Conservation (phyloP, 2,329 filamentous ascomycete genomes). For the Aureobasidium leucospermi region DNA sequence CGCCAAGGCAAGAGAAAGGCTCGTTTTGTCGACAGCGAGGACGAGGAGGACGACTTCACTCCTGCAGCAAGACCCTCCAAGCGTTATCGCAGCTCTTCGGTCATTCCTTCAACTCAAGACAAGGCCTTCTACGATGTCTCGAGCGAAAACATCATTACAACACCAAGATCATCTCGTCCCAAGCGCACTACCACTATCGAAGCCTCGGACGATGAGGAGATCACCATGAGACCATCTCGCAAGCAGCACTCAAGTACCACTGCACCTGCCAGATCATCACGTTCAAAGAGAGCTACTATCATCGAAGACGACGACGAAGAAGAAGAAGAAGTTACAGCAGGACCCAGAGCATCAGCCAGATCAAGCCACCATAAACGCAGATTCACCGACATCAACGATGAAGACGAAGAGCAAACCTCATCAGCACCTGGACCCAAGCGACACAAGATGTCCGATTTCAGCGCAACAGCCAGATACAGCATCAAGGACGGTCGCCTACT, state of each 20-base stretch:
- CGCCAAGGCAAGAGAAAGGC: background rate
- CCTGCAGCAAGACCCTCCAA: background rate
- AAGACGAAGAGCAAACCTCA: background rate
- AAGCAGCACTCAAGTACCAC: background rate
- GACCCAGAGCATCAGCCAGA: background rate
- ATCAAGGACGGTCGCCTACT: background rate
- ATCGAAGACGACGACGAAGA: background rate
- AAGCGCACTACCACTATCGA: too few relatives aligned
- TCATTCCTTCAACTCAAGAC: constrained; percentile 1
- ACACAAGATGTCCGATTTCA: background rate
- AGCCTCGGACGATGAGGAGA: too few relatives aligned
- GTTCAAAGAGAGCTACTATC: background rate
- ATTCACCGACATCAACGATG: background rate
- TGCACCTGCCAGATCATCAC: background rate
- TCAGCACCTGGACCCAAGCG: background rate
- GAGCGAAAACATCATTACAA: background rate
- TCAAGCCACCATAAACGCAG: background rate
- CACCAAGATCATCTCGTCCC: background rate
- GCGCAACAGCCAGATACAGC: background rate
- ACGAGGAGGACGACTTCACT: background rate
- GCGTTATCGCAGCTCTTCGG: background rate
- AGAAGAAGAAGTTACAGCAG: background rate
- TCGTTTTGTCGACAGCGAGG: background rate
- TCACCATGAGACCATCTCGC: too few relatives aligned
- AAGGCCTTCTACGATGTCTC: constrained; percentile 2